These are phyloP conservation scores for Eragrostis curvula DNA, from an alignment of 176 grass and related monocot genomes.

Conservation along the genomic window DNA sequence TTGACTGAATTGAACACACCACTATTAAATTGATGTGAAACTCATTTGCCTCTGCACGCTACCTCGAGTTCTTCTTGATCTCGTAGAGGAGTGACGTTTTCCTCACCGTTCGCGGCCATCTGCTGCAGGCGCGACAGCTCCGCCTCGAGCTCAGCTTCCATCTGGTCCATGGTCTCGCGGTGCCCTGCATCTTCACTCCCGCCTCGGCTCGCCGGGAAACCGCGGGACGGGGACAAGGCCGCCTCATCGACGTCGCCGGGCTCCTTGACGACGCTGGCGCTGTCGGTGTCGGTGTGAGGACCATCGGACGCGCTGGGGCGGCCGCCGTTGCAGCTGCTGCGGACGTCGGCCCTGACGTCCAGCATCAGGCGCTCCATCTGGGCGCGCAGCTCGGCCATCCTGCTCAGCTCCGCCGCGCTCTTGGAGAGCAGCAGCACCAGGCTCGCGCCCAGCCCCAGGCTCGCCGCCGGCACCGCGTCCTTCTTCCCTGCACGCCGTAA, in stretches of 20 bases:
- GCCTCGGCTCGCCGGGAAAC: not conserved
- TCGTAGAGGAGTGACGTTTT: not conserved
- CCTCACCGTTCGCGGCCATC: conserved; percentile 13
- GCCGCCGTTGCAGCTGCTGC: conserved; percentile 26
- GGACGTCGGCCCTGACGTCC: conserved; percentile 52
- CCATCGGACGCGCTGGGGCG: conserved; percentile 19
- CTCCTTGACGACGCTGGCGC: conserved; percentile 25
- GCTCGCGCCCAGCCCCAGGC: conserved; percentile 70
- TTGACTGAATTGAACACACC: not conserved
- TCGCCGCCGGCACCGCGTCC: conserved; percentile 43
- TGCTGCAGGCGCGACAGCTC: conserved; percentile 60
- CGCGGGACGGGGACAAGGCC: conserved; percentile 9
- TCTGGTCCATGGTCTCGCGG: conserved; percentile 44
- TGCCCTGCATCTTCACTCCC: not conserved
- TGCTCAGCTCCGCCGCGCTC: conserved; percentile 73
- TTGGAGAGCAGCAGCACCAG: conserved; percentile 69
- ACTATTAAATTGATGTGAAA: not conserved
- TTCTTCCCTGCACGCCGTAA: conserved; percentile 63
- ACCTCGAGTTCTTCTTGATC: conserved; percentile 45
- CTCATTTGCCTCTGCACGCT: not conserved
- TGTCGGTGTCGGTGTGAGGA: conserved; percentile 25
- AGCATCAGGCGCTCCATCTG: conserved; percentile 77
- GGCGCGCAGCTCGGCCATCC: conserved; percentile 72
- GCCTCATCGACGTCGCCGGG: not conserved
- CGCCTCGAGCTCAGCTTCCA: conserved; percentile 80